Conservation (phyloP, 257 asterid species). For the Solanum pennellii region DNA sequence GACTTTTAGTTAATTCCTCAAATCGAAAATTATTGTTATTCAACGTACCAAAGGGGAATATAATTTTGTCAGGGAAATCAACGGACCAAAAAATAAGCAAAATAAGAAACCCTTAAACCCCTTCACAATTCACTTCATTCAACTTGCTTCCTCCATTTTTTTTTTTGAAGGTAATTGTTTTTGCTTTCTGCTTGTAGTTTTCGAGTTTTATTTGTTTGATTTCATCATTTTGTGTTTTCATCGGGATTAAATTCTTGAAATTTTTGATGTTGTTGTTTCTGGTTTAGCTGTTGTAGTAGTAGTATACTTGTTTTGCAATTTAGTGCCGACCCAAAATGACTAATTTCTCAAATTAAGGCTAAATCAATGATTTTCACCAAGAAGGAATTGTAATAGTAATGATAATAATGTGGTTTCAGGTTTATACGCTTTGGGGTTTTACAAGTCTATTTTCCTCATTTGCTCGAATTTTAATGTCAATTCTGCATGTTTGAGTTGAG, state of each 20-base stretch:
- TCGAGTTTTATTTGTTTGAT: background rate
- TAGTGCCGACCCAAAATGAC: background rate
- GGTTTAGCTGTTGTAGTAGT: background rate
- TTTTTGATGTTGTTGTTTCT: background rate
- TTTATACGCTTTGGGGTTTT: background rate
- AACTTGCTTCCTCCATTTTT: background rate
- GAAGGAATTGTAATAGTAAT: background rate
- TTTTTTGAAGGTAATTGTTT: background rate
- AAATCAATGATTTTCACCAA: background rate
- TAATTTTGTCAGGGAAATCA: background rate
- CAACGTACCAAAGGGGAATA: background rate
- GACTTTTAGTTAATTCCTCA: too few relatives aligned
- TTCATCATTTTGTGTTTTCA: background rate
- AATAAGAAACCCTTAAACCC: background rate
- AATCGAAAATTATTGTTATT: too few relatives aligned
- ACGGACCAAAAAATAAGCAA: background rate
- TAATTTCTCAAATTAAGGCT: background rate
- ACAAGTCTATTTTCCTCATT: background rate
- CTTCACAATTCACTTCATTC: background rate
- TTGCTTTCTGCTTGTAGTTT: background rate
- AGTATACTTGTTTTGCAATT: background rate
- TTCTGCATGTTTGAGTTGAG: background rate
- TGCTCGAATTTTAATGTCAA: background rate
- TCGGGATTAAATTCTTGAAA: background rate
- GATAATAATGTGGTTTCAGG: background rate